Evolutionary conservation across 495 filamentous ascomycete species (phyloP).

Genomic region (Aspergillus ostianus): DNA sequence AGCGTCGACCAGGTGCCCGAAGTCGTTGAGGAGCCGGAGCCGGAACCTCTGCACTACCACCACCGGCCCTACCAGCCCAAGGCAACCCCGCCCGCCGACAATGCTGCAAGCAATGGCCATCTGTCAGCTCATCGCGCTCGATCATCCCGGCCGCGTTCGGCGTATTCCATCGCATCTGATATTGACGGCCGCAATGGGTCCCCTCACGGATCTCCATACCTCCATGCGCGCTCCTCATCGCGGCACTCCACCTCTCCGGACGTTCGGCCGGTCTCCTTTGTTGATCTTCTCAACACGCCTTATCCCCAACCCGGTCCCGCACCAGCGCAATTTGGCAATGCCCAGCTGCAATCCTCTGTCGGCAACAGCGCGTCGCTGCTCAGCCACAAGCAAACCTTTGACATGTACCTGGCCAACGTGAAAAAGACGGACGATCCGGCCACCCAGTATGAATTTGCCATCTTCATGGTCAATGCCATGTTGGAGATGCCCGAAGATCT

Average conservation of each 20-base stretch:
- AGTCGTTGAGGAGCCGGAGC: constrained; percentile 21
- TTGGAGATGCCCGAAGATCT: constrained; percentile 55
- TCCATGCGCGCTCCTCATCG: constrained; percentile 56
- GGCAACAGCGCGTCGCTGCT: constrained; percentile 87
- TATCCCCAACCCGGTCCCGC: constrained; percentile 84
- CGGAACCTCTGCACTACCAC: constrained; percentile 48
- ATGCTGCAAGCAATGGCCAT: constrained; percentile 46
- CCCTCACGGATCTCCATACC: constrained; percentile 47
- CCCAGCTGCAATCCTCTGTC: constrained; percentile 69
- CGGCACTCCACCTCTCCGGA: constrained; percentile 66
- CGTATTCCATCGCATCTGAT: constrained; percentile 72
- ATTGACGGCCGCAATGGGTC: constrained; percentile 59
- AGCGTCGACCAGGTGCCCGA: constrained; percentile 35
- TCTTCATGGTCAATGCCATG: constrained; percentile 86
- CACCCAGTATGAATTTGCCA: constrained; percentile 90
- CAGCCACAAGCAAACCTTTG: constrained; percentile 85
- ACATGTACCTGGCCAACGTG: constrained; percentile 95
- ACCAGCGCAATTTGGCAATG: constrained; percentile 66
- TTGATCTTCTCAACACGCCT: constrained; percentile 82
- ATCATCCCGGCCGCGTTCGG: constrained; percentile 65
- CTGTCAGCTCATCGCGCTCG: constrained; percentile 48
- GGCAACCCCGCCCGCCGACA: constrained; percentile 21
- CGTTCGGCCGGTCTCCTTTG: constrained; percentile 73
- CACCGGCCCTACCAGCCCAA: constrained; percentile 41
- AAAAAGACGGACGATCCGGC: constrained; percentile 91